Base-by-base conservation (phyloP, 2,329 filamentous ascomycete species). In the Ascosphaera apis region DNA sequence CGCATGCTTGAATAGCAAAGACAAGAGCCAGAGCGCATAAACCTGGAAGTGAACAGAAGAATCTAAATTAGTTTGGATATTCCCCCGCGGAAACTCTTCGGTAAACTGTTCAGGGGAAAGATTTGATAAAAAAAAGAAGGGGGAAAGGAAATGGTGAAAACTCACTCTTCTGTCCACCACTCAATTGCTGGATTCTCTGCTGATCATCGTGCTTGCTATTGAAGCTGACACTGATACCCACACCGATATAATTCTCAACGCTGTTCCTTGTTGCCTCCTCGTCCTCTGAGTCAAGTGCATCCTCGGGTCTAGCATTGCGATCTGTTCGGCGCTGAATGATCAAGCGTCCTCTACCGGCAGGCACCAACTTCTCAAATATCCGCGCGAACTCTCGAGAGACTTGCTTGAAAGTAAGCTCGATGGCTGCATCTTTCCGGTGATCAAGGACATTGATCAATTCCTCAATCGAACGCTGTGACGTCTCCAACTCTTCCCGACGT, bases 161-260 rank as follows among this genome's bases (percentile, higher is more conserved):
- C 75, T 66, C 59, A 83, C 82, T 91, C 68, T 98, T 98, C 51
- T 98, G 88, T 21, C 88, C 88, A 63, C 88, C 88, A 47, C 80
- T 91, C 42, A 98, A 71, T 56, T 98, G 88, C 57, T 93, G 83
- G 47, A 98, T 95, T 42, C 83, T 79, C 54, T 98, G 88, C 56
- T 98, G 88, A 51, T 98, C 88, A 48, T 98, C 88, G 44, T 92
- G 78, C 58, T 93, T 93, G 46, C 81, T 91, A 62, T 98, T 98
- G 67, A 98, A 98, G 38, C 83, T 92, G 28, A 98, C 88, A 48
- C 79, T 86, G 57, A 98, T 95, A 32, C 84, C 84, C 5, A 98
- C 86, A 40, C 88, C 88, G 3, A 76, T 83, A 53, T 98, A 98
- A 56, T 91, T 93, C 57, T 95, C 88, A 1, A 98, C 82, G 16